A percentile compares a stretch with the other conserved stretches of the same genome.
These are phyloP conservation scores for Gossypium raimondii DNA, from an alignment of 345 rosid genomes.

Conservation along the genomic window DNA sequence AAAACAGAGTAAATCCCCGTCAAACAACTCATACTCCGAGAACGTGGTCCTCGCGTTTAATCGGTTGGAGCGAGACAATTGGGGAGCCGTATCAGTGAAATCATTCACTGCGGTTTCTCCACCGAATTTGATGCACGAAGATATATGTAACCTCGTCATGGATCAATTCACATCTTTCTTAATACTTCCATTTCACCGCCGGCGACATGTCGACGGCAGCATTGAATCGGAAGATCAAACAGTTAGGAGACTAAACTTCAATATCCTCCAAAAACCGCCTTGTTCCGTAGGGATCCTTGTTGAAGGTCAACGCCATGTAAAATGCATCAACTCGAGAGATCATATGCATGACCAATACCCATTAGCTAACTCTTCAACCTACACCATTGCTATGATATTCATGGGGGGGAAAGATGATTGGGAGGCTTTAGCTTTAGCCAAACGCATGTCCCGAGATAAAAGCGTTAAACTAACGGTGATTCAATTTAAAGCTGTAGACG, in stretches of 20 bases:
- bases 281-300: conserved; percentile 38
- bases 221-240: conserved; percentile 23
- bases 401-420: conserved; percentile 38
- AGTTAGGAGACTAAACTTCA: conserved; percentile 24
- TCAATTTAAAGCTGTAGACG: neutral
- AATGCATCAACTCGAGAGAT: neutral
- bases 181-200: conserved; percentile 40
- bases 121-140: conserved; percentile 31
- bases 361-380: neutral
- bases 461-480: conserved; percentile 17
- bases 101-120: conserved; percentile 36
- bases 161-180: conserved; percentile 26
- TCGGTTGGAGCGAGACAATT: conserved; percentile 21
- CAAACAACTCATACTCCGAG: conserved; percentile 9
- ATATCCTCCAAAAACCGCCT: conserved; percentile 31
- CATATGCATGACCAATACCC: neutral
- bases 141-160: conserved; percentile 31
- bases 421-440: conserved; percentile 32
- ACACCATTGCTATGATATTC: conserved; percentile 17
- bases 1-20: neutral
- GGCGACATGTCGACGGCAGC: conserved; percentile 21
- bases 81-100: conserved; percentile 7
- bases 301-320: conserved; percentile 19
- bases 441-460: conserved; percentile 23
- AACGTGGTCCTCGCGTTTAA: conserved; percentile 24